Evolutionary conservation across 2,329 filamentous ascomycete species (phyloP), one percentile per base, ranked within the genome.

Genomic region (Didymella segeticola): DNA sequence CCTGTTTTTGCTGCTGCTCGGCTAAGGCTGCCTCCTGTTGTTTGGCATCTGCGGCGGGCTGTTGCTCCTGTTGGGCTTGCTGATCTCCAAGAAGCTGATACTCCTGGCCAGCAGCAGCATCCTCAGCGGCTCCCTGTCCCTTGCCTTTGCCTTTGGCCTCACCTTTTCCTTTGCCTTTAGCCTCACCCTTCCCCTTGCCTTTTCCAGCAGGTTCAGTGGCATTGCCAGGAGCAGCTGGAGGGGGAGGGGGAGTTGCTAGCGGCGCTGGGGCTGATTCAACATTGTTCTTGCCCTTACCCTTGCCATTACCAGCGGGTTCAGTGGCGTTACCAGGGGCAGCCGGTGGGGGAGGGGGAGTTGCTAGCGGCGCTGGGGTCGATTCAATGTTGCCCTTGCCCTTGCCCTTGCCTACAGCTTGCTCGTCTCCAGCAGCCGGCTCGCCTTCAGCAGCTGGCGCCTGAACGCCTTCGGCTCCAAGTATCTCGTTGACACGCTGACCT

Each of bases 121-220:
- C 38, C 4, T 47, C 60, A 5, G 30, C 51, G 4, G 58, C 57
- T 11, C 47, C 53, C 10, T 62, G 57, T 9, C 51, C 60, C 14
- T 60, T 57, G 14, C 49, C 52, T 19, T 56, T 57, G 22, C 46
- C 58, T 5, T 58, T 53, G 5, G 36, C 53, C n/a, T 45, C 34
- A 17, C 33, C 33, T 19, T 36, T 36, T 12, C 43, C 43, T 29
- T 46, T 46, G 33, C 43, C 43, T 11, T 46, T 46, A 5, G 19
- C 36, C 5, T 39, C 22, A 15, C 41, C 41, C 19, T 43, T 43
- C 11, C 17, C 27, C 11, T 43, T 19, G 7, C 43, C 43, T 31
- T 47, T 30, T 5, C 20, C 30, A 43, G 38, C 45, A 2, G 47
- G 34, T 8, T 47, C 33, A 19, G 43, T 47, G 14, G 39, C 39